Base-by-base conservation (phyloP, 2,329 filamentous ascomycete genomes). In the Chrysoporthe puriensis region DNA sequence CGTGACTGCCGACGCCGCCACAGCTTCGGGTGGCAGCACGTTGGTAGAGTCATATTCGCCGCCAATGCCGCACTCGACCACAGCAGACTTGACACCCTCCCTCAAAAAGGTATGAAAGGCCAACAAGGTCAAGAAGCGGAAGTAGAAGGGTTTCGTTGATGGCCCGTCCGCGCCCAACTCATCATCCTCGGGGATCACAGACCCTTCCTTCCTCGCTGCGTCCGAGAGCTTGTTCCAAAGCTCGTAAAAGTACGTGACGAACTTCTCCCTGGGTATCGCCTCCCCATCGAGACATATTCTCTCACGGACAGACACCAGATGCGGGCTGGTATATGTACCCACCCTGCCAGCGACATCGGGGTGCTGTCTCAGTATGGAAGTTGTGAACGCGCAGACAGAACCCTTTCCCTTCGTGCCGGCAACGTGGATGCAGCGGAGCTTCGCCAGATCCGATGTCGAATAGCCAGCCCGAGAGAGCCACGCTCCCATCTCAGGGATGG, bases 341-440 rank as follows among this genome's bases (percentile, higher is more conserved):
- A 96, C 78, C 77, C 78, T 69, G 70, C 80, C 67, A 70, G 78
- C 70, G 69, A 71, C 62, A 62, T 76, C 64, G 73, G 62, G 65
- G 57, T 81, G 78, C 67, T 74, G 81, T 3, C 84, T 80, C n/a
- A 97, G 83, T 70, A 97, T 92, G 2, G 90, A 90, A 16, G 93
- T 93, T 26, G 93, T 86, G 77, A 94, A 95, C 11, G 94, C 91
- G 71, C 91, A 93, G 0, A 93, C 94, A 2, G 92, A 96, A 52
- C 94, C 94, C 78, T 97, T 98, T 69, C 95, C 95, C 78, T 97
- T 98, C 4, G 94, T 97, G 14, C 95, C 95, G 1, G 95, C 92
- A 58, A 98, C 89, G 76, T 98, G 95, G 69, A 98, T 88, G 72
- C 84, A 85, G 18, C 78, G 79, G 63, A 86, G 78, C 4, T 74